A percentile compares a stretch with the other conserved stretches of the same genome.
Conservation (phyloP, 2,329 filamentous ascomycete species). For the Uncinocarpus reesii region DNA sequence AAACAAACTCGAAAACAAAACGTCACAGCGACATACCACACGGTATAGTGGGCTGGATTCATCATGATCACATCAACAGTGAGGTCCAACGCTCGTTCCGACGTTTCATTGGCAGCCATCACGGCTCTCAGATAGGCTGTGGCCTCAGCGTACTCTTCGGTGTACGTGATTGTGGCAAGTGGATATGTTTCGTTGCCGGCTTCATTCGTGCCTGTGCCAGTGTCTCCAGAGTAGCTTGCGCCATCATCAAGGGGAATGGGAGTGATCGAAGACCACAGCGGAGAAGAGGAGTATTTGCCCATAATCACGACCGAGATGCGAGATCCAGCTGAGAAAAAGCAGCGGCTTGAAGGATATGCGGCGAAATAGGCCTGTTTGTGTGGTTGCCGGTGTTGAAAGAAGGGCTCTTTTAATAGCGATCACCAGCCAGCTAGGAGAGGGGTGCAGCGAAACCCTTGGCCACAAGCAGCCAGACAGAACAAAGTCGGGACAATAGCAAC, state of each 20-base stretch:
- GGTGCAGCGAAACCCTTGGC: too few species aligned
- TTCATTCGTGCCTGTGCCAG: not conserved
- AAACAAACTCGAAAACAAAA: not conserved
- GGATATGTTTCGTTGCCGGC: conserved; percentile 41
- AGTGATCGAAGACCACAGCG: conserved; percentile 68
- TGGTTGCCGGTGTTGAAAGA: too few species aligned
- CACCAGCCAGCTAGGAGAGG: too few species aligned
- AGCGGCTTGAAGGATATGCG: too few species aligned
- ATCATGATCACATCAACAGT: conserved; percentile 83
- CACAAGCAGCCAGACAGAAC: too few species aligned
- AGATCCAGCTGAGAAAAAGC: too few species aligned
- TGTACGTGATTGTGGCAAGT: conserved; percentile 86
- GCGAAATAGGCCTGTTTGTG: too few species aligned
- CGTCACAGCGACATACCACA: conserved; percentile 56
- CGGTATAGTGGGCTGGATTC: conserved; percentile 96
- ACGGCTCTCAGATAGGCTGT: conserved; percentile 88
- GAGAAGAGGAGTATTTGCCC: conserved; percentile 48
- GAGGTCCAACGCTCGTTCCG: conserved; percentile 63
- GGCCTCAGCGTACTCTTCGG: conserved; percentile 78
- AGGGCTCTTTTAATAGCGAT: too few species aligned
- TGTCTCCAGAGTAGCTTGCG: conserved; percentile 26
- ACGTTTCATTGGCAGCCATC: conserved; percentile 81
- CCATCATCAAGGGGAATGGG: conserved; percentile 74
- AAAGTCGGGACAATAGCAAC: too few species aligned
- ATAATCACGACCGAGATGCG: conserved; percentile 14